Base-by-base conservation (phyloP, 2,329 filamentous ascomycete species). In the Alternaria ethzedia region DNA sequence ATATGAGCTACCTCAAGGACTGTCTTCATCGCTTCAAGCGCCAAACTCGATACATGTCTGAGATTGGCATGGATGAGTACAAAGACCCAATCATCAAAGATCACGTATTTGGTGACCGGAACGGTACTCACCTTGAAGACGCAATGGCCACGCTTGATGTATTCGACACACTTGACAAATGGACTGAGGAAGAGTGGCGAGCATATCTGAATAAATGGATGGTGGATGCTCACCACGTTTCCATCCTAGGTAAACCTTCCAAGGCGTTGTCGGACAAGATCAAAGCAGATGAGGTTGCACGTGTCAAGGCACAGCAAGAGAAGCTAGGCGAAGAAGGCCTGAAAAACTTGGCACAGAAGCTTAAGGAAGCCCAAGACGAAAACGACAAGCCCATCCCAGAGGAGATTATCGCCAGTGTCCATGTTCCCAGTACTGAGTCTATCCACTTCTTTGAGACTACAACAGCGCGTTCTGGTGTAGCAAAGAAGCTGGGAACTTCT, bases 361-460 rank as follows among this genome's bases (percentile, higher is more conserved):
- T 99, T 5, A 91, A 96, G 60, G 85, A 88, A 44, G 95, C 96
- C 8, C 96, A 97, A 80, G 87, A 89, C 17, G 91, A 94, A 79
- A 99, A 98, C 73, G 93, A 97, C 69, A 88, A 89, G 71, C 89
- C 93, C 8, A 96, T 99, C 61, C 96, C 96, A 0, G 85, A 88
- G 23, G 88, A 91, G 3, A 82, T 97, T n/a, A 85, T 99, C 13
- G 90, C 93, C 63, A 85, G 88, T 57, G 97, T 96, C 84, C 84
- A 88, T 45, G 92, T 98, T 11, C 96, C 96, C 0, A 87, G 89
- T 30, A 92, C 93, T 0, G 92, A 96, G 9, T 97, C 94, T 0
- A 97, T 99, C 54, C 93, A 97, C 77, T 98, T 99, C 80, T 96
- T 97, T 71, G 87, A 94, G 67, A 96, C 94, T 0, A 89, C 87